Conservation (phyloP, 2,329 filamentous ascomycete genomes). For the Helicocarpus griseus region DNA sequence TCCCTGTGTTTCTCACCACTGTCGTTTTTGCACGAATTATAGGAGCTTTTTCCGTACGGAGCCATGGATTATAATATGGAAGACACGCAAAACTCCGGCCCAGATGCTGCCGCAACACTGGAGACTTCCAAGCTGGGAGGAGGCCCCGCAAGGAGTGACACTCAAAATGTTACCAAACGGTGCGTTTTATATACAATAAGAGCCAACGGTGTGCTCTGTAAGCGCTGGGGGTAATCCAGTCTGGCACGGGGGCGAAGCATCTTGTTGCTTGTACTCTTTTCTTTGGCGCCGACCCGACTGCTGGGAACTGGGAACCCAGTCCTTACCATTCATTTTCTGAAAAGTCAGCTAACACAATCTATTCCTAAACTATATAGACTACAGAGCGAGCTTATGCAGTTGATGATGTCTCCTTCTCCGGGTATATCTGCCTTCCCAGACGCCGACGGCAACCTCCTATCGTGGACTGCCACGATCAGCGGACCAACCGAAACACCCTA, state of each 20-base stretch:
- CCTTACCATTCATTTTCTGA: too few species aligned
- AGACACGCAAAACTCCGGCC: constrained; percentile 59
- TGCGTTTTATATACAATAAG: constrained; percentile 27
- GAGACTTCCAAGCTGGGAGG: constrained; percentile 52
- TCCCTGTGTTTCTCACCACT: not conserved
- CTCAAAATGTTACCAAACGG: constrained; percentile 71
- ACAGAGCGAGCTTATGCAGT: constrained; percentile 94
- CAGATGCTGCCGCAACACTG: constrained; percentile 42
- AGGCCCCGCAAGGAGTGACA: constrained; percentile 50
- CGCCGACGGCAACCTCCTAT: constrained; percentile 77
- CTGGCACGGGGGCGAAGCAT: not conserved
- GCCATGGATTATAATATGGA: constrained; percentile 48
- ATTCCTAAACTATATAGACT: constrained; percentile 49
- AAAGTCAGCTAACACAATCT: not conserved
- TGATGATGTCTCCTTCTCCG: constrained; percentile 90
- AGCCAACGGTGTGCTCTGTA: not conserved
- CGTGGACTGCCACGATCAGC: constrained; percentile 88
- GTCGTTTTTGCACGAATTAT: not conserved
- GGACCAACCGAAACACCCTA: constrained; percentile 90
- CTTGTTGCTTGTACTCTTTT: not conserved
- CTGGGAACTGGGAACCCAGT: not conserved
- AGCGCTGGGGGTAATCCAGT: not conserved
- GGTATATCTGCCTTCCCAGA: constrained; percentile 93
- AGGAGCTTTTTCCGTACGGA: not conserved
- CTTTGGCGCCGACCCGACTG: not conserved